phyloP scores from a whole-genome alignment of 1,284 basidiomycete genomes.

The Stereum hirsutum region DNA sequence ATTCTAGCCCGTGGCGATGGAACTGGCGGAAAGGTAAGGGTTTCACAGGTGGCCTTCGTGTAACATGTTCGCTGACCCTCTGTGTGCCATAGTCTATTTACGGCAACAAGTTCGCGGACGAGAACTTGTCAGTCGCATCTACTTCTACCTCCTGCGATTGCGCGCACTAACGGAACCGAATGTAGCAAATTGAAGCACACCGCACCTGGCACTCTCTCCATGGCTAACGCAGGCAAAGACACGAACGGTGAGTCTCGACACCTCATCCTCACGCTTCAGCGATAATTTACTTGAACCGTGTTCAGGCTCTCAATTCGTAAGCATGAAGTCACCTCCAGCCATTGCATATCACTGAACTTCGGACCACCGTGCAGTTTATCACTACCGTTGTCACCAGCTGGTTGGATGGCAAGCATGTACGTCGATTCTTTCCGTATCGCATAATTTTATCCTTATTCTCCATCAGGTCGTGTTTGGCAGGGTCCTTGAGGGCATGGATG shows the following conservation, averaged over 20 bases:
- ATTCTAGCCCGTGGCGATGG: slow-evolving; percentile 42
- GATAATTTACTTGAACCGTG: slow-evolving; percentile 11
- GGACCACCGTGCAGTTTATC: slow-evolving; percentile 53
- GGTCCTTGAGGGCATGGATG: slow-evolving; percentile 85
- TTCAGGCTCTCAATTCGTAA: slow-evolving; percentile 76
- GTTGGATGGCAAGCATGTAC: slow-evolving; percentile 69
- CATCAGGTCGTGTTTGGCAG: slow-evolving; percentile 83
- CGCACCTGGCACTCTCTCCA: slow-evolving; percentile 78
- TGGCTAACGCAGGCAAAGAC: slow-evolving; percentile 89
- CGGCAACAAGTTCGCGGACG: slow-evolving; percentile 50
- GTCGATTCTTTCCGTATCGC: slow-evolving; percentile 13
- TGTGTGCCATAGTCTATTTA: slow-evolving; percentile 35
- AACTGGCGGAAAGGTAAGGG: slow-evolving; percentile 46
- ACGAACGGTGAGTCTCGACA: slow-evolving; percentile 55
- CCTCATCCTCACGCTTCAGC: background rate
- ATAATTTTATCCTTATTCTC: slow-evolving; percentile 4
- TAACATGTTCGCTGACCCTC: background rate
- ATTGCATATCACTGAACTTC: background rate
- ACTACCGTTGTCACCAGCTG: slow-evolving; percentile 71
- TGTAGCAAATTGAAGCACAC: slow-evolving; percentile 83
- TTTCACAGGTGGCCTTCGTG: background rate
- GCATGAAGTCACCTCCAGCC: slow-evolving; percentile 22
- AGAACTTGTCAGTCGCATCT: slow-evolving; percentile 70
- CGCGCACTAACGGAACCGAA: background rate
- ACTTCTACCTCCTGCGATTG: background rate